These are phyloP conservation scores for Colletotrichum noveboracense DNA, from an alignment of 2,329 filamentous ascomycete genomes.

Conservation along the genomic window DNA sequence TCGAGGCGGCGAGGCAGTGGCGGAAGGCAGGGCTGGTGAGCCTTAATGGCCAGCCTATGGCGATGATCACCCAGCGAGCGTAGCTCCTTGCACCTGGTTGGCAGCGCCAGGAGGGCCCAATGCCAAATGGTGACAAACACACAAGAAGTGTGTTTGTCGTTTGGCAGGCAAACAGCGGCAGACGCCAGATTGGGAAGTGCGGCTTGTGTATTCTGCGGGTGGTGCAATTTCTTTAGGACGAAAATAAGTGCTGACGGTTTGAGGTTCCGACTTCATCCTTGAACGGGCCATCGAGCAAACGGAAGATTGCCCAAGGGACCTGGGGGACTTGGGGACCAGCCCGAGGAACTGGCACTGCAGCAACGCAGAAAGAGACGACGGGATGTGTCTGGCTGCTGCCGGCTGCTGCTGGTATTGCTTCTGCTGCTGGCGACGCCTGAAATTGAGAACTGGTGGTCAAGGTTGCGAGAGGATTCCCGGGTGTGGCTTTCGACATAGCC, in stretches of 20 bases:
- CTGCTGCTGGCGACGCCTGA: not conserved
- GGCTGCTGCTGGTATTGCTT: not conserved
- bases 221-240: not conserved
- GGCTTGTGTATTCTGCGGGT: not conserved
- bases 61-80: not conserved
- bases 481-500: not conserved
- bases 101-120: not conserved
- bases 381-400: not conserved
- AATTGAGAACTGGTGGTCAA: not conserved
- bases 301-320: not conserved
- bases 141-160: not conserved
- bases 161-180: not conserved
- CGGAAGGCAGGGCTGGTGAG: not conserved
- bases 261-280: not conserved
- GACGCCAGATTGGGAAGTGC: not conserved
- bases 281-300: not conserved
- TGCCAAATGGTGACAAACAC: not conserved
- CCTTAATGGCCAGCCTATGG: not conserved
- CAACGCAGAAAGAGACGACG: not conserved
- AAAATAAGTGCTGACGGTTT: slow-evolving; percentile 5
- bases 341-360: not conserved
- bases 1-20: not conserved
- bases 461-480: not conserved
- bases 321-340: not conserved
- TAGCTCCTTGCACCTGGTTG: not conserved